Evolutionary conservation across 148 eudicot genomes (phyloP).

Genomic region (Spergularia marina): DNA sequence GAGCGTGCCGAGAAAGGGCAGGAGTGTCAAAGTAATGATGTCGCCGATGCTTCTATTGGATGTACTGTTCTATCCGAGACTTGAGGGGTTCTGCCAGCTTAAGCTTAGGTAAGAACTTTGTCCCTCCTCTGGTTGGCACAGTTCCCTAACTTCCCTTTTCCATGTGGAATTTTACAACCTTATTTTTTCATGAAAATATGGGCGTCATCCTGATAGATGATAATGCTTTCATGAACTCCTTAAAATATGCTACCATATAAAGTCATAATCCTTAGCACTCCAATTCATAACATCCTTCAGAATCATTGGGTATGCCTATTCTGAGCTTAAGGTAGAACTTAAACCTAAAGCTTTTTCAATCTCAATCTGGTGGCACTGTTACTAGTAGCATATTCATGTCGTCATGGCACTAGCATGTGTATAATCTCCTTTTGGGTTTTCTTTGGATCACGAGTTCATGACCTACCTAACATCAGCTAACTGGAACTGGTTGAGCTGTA

Average conservation of each 20-base stretch:
- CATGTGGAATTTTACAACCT: too few species aligned
- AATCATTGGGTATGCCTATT: background rate
- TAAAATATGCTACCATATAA: background rate
- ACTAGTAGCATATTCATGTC: too few species aligned
- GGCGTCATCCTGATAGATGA: background rate
- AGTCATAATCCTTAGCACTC: background rate
- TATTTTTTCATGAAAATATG: background rate
- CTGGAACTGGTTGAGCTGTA: too few species aligned
- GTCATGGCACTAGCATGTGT: too few species aligned
- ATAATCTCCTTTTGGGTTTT: too few species aligned
- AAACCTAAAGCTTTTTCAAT: too few species aligned
- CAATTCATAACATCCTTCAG: background rate
- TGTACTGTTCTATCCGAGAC: background rate
- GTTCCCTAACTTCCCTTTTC: background rate
- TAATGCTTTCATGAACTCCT: background rate
- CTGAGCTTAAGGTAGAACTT: background rate
- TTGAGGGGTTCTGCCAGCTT: background rate
- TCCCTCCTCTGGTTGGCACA: background rate
- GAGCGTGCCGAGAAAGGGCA: slow-evolving; percentile 35
- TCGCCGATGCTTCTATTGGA: slow-evolving; percentile 25
- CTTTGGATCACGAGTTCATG: too few species aligned
- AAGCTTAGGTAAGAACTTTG: background rate
- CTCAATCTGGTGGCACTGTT: too few species aligned
- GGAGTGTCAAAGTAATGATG: slow-evolving; percentile 28
- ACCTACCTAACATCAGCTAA: too few species aligned